These are phyloP conservation scores for Dioszegia crocea DNA, from an alignment of 768 basidiomycete genomes.

Conservation along the genomic window DNA sequence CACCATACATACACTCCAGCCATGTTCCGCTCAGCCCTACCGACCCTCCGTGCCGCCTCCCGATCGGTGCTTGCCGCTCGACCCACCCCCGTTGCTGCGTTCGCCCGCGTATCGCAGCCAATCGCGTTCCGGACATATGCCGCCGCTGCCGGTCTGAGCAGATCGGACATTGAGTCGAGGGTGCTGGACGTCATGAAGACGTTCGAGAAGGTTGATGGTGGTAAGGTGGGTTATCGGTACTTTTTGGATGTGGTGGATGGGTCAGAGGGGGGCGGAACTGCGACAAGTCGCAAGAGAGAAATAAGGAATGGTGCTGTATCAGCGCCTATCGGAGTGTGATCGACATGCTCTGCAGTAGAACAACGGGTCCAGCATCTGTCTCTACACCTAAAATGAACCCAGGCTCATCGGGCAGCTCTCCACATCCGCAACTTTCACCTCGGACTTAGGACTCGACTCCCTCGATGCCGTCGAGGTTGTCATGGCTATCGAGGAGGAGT, in stretches of 20 bases:
- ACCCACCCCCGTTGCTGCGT: conserved; percentile 6
- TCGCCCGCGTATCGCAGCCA: conserved; percentile 5
- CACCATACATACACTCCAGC: conserved; percentile 9
- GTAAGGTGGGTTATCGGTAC: conserved; percentile 56
- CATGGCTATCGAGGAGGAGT: conserved; percentile 99
- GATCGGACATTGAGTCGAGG: conserved; percentile 66
- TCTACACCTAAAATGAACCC: too few species aligned
- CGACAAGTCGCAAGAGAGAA: neutral
- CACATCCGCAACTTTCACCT: conserved; percentile 62
- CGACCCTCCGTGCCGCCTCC: conserved; percentile 20
- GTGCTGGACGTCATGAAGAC: conserved; percentile 78
- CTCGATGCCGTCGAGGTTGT: conserved; percentile 96
- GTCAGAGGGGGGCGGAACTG: neutral
- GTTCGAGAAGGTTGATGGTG: conserved; percentile 79
- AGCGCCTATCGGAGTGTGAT: too few species aligned
- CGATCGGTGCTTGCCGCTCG: conserved; percentile 1
- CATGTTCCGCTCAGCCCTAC: conserved; percentile 38
- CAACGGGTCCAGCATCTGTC: too few species aligned
- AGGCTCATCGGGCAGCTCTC: conserved; percentile 57
- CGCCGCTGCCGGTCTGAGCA: conserved; percentile 62
- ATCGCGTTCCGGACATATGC: conserved; percentile 56
- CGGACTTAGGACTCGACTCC: conserved; percentile 88
- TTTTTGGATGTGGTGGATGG: neutral
- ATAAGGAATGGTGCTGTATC: too few species aligned
- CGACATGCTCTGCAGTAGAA: too few species aligned